Evolutionary conservation across 176 grass and related monocot genomes (phyloP).

Genomic region (Oryza punctata): DNA sequence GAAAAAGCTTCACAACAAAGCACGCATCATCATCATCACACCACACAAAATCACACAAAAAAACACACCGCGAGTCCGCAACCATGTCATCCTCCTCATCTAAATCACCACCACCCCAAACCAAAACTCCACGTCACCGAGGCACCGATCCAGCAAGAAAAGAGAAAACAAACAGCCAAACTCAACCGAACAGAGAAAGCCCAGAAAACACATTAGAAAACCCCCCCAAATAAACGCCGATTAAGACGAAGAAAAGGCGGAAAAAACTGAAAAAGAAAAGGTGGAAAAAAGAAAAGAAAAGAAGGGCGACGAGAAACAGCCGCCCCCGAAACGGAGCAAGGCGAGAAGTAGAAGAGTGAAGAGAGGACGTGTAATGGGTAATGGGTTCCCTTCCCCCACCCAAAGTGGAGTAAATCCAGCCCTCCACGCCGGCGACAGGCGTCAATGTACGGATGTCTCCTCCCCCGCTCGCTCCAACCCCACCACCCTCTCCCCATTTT

Average conservation of each 20-base stretch:
- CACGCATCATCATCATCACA: not conserved
- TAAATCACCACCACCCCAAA: not conserved
- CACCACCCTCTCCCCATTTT: not conserved
- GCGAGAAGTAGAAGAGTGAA: not conserved
- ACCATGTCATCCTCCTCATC: not conserved
- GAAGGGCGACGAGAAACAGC: not conserved
- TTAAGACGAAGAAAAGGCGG: not conserved
- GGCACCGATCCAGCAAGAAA: not conserved
- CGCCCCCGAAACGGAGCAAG: no score
- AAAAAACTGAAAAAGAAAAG: not conserved
- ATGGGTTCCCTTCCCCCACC: not conserved
- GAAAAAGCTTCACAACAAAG: not conserved
- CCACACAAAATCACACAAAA: no score
- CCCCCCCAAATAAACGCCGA: not conserved
- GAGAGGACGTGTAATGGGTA: no score
- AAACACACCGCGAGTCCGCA: not conserved
- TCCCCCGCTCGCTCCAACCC: not conserved
- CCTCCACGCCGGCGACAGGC: conserved; percentile 70
- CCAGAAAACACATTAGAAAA: not conserved
- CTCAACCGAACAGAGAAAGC: not conserved
- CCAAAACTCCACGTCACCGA: conserved; percentile 14
- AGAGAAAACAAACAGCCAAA: not conserved
- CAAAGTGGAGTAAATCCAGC: conserved; percentile 55
- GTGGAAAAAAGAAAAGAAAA: not conserved
- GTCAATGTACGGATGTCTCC: conserved; percentile 85